Base-by-base conservation (phyloP, 495 filamentous ascomycete genomes). In the Penicillium bialowiezense region DNA sequence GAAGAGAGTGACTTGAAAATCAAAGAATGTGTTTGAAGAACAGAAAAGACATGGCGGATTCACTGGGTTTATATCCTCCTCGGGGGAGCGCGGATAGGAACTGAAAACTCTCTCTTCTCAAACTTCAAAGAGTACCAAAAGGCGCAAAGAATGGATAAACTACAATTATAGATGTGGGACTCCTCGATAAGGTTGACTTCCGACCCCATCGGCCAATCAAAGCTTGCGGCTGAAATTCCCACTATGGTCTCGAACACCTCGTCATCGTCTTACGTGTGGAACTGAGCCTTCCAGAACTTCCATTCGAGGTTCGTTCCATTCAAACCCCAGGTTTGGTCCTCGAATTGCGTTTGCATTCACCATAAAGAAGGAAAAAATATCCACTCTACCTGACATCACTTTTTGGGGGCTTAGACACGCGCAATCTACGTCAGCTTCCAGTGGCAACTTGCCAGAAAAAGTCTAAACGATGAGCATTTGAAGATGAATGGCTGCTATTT, bases 1-100 rank as follows among this genome's bases (percentile, higher is more conserved):
- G 45, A 48, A 48, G 35, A 48, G 45, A 48, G 35, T 48, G 45
- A 48, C 45, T 48, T 48, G 45, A 48, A 48, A 23, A 23, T 40
- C 35, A 48, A 48, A 10, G 45, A 48, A 39, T 48, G 45, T 48
- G 45, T 39, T 48, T 21, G 36, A 48, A 40, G 19, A 40, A 48
- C 20, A 23, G 12, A 39, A 32, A 32, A 31, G 8, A 38, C 15
- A 18, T 2, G 29, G 45, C 24, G 26, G 26, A 21, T 7, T 20
- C 12, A n/a, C n/a, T 17, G 21, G 38, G 34, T 29, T 40, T 32
- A 29, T 48, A 48, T 40, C 7, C 13, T 40, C 5, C 19, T 12
- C 9, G 36, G 45, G 38, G 45, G 45, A 48, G 45, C 12, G 31
- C 31, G 43, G 26, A 40, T 40, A 17, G 29, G 23, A 28, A 29